Base-by-base conservation (phyloP, 148 eudicot genomes). In the Fagopyrum homotropicum region DNA sequence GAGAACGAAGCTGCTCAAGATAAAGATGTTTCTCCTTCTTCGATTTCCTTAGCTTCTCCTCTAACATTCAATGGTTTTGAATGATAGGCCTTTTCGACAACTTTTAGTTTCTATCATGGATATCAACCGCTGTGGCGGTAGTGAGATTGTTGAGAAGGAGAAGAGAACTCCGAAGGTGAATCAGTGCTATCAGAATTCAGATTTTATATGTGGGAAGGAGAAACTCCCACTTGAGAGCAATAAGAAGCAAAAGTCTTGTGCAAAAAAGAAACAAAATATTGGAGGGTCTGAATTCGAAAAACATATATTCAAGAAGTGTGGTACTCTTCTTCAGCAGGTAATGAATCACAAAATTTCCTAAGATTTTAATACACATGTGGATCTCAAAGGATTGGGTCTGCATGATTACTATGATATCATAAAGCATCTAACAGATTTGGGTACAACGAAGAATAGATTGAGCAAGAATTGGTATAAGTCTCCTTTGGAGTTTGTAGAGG, bases 151-250 rank as follows among this genome's bases (percentile, higher is more conserved):
- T 48, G 97, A 92, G 84, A 92, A 89, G 79, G 93, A 92, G 78
- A 95, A 92, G 86, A 84, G 97, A 79, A 92, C 99, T 48, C 99
- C 99, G 0, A 95, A 89, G 86, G 99, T 89, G 0, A 92, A 95
- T 76, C 92, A 84, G 71, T 86, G 51, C 47, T 93, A 92, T 75
- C 81, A 85, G 44, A 90, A 89, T 80, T 86, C 92, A 0, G 97
- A 92, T 72, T 93, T 93, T 22, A 81, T 95, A 51, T 85, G 90
- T 54, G 97, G 91, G 35, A 90, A 90, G 75, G 97, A 90, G 4
- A 86, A 82, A 75, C 80, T 93, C 29, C 98, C 92, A 0, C 82
- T 93, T 79, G 97, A 88, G 80, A 95, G 84, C 80, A 83, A 86
- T 77, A 87, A 78, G 77, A 89, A 82, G 75, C 40, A 80, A 49